Evolutionary conservation across 208 protist species (phyloP), one percentile per base, ranked within the genome.

Genomic region (Acanthamoeba quina): DNA sequence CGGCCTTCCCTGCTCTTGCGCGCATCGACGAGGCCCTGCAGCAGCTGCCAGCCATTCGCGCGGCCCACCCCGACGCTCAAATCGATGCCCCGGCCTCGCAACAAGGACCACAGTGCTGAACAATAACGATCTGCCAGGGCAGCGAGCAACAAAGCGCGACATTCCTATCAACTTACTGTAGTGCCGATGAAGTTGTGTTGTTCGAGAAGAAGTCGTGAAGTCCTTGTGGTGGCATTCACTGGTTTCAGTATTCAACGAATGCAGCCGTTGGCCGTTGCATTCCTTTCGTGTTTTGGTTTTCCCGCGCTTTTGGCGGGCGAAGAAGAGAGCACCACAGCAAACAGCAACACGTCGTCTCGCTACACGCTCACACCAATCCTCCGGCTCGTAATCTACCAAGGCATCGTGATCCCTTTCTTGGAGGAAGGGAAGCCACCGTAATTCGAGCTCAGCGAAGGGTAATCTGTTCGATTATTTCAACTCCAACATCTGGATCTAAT

Each of bases 1-100:
- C 44, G 10, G 26, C 52, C 34, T 97, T 94, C 64, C 97, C 97
- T 29, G 96, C 56, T 17, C 95, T 98, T 80, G 9, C 26, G 3
- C 68, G 94, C 49, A 95, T 98, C 56, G 72, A 96, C 31, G 44
- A 92, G 31, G 0, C 26, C 5, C 92, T 97, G 5, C 47, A 47
- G 11, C 44, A 95, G 37, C 49, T 98, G 6, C 62, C 88, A 3
- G 95, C 72, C 31, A 97, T 98, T 52, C 64, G 94, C 24, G 47
- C 52, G 21, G 94, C 97, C 4, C 90, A 96, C 54, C 97, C 97
- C 5, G 80, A 88, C 52, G 80, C 56, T 64, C 80, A 88, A 31
- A 49, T 49, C 37, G 80, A 88, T 31, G 80, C 80, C 44, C 44
- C 44, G 2, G 44, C 44, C 44, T 3, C 44, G 44, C 44, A 47